A percentile compares a stretch with the other conserved stretches of the same genome.
Evolutionary conservation across 345 rosid genomes (phyloP).

Genomic region (Rhodomyrtus tomentosa): DNA sequence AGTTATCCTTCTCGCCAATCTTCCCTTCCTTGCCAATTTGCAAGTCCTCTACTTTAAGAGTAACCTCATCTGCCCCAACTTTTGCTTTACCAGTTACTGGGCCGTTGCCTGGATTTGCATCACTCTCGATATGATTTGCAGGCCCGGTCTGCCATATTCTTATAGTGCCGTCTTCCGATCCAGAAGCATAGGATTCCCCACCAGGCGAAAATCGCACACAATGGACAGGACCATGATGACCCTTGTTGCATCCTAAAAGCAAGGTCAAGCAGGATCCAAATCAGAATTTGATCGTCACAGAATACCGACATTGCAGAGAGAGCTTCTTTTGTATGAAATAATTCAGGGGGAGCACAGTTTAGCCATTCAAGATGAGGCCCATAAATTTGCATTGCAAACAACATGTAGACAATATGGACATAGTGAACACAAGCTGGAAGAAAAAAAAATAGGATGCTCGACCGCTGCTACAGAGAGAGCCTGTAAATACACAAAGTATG

Average conservation of each 20-base stretch:
- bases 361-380: background rate
- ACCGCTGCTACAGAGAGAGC: background rate
- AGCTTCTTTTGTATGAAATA: background rate
- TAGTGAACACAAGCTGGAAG: background rate
- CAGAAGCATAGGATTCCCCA: constrained; percentile 90
- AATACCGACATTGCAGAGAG: background rate
- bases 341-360: background rate
- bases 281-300: background rate
- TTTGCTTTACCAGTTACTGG: constrained; percentile 12
- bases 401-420: background rate
- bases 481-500: background rate
- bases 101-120: constrained; percentile 7
- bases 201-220: constrained; percentile 90
- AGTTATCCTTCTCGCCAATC: constrained; percentile 9
- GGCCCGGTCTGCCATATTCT: constrained; percentile 55
- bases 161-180: constrained; percentile 95
- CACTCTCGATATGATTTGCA: constrained; percentile 13
- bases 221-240: constrained; percentile 98
- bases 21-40: constrained; percentile 15
- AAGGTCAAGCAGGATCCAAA: background rate
- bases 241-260: constrained; percentile 86
- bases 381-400: background rate
- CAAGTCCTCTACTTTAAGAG: constrained; percentile 13
- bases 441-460: background rate
- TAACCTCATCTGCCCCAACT: constrained; percentile 14